phyloP scores from a whole-genome alignment of 495 filamentous ascomycete species.

The Podospora fimiseda region DNA sequence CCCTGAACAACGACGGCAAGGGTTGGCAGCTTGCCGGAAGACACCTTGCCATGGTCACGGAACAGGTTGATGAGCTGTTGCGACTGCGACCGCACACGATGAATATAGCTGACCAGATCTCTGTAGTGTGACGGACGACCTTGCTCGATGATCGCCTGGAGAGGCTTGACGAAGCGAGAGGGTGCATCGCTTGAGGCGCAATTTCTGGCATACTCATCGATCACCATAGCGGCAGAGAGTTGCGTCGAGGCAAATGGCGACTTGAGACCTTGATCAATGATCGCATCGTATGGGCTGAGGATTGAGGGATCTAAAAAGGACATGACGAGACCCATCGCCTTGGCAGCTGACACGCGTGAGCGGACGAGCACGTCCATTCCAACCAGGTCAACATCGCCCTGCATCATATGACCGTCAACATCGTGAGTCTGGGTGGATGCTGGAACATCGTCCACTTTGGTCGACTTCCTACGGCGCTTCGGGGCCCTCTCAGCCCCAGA shows the following conservation, averaged over 20 bases:
- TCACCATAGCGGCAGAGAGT: conserved; percentile 70
- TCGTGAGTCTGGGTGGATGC: conserved; percentile 66
- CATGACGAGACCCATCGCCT: conserved; percentile 74
- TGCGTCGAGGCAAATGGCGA: conserved; percentile 79
- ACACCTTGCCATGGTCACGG: conserved; percentile 75
- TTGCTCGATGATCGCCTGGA: conserved; percentile 69
- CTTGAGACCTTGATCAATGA: conserved; percentile 56
- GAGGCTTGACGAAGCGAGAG: conserved; percentile 44
- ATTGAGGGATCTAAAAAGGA: conserved; percentile 48
- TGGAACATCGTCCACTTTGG: conserved; percentile 68
- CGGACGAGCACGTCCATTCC: conserved; percentile 80
- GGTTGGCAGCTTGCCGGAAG: conserved; percentile 61
- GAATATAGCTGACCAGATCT: conserved; percentile 81
- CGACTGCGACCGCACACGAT: conserved; percentile 83
- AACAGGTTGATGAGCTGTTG: conserved; percentile 84
- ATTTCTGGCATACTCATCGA: conserved; percentile 79
- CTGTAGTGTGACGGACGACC: conserved; percentile 77
- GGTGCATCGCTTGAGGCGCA: conserved; percentile 32
- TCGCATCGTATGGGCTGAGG: conserved; percentile 47
- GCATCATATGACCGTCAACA: conserved; percentile 96
- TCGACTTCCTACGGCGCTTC: conserved; percentile 75
- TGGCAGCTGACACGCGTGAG: conserved; percentile 78
- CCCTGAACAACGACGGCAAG: conserved; percentile 90
- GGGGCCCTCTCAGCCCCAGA: conserved; percentile 39
- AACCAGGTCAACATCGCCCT: conserved; percentile 90